Base-by-base conservation (phyloP, 352 stramenopile species). In the Globisporangium nodosum region DNA sequence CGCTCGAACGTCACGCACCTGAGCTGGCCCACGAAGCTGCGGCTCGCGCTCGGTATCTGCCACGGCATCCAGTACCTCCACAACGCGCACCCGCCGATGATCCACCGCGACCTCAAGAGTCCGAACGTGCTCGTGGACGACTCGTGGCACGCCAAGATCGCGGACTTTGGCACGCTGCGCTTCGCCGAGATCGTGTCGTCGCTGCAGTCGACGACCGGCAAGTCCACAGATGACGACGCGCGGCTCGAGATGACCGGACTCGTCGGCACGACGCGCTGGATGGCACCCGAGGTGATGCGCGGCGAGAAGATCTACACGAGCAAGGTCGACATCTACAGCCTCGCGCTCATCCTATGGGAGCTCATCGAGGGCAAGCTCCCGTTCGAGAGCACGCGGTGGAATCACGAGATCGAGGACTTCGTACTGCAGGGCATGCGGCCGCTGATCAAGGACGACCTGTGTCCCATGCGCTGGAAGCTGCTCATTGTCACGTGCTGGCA, bases 61-160 rank as follows among this genome's bases (percentile, higher is more conserved):
- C 73, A 92, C 49, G 88, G 90, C 7, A 92, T 97, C 54, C 87
- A 92, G 69, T 97, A 96, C 54, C 73, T 97, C 40, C 90, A 97
- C 70, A 94, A 90, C 42, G 79, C 85, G 5, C 87, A 91, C 37
- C 87, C 87, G 16, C 84, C 82, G 7, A 94, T 97, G 81, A 94
- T 97, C 60, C 90, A 97, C 56, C 83, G 88, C 54, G 88, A 97
- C 42, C 69, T 97, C 30, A 97, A 97, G 72, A 91, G 76, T 46
- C 84, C 88, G 0, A 97, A 97, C 55, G 83, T 97, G 16, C 66
- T 97, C 12, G 83, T 97, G 9, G 81, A 94, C 37, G 76, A 92
- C 63, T 92, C 87, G 42, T 95, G 88, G 85, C 85, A 92, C 51
- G 87, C 84, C 46, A 96, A 97, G 66, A 94, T 97, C 21, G 86